Percentiles rank a stretch among this genome's conserved stretches.
These are phyloP conservation scores for Ustilago sp. DNA, from an alignment of 1,284 basidiomycete genomes.

Conservation along the genomic window DNA sequence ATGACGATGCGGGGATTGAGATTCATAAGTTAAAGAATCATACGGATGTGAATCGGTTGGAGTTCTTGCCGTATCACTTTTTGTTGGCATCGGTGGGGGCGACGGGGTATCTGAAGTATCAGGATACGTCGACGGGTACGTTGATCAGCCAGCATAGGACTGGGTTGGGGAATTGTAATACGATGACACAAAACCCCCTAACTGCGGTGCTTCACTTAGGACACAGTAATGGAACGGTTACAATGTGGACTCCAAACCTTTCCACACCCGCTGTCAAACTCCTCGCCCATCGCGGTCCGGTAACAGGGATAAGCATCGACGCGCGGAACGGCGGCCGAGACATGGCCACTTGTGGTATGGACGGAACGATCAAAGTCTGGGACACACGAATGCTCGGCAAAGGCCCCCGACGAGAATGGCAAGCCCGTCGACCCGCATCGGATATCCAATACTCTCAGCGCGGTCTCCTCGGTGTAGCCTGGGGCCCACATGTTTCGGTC, in stretches of 20 bases:
- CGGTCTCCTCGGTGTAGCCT: conserved; percentile 84
- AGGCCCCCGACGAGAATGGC: conserved; percentile 81
- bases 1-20: conserved; percentile 90
- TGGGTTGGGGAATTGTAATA: conserved; percentile 78
- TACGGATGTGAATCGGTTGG: conserved; percentile 88
- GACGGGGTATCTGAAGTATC: conserved; percentile 91
- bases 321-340: conserved; percentile 81
- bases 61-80: conserved; percentile 97
- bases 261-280: conserved; percentile 90
- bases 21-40: conserved; percentile 81
- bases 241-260: conserved; percentile 95
- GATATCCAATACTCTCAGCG: conserved; percentile 74
- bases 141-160: conserved; percentile 85
- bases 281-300: conserved; percentile 89
- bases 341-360: conserved; percentile 88
- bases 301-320: conserved; percentile 84
- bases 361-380: conserved; percentile 92
- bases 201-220: conserved; percentile 95
- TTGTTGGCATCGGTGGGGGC: conserved; percentile 87
- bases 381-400: conserved; percentile 95
- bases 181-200: conserved; percentile 88
- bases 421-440: conserved; percentile 73
- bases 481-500: conserved; percentile 83
- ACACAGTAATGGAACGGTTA: conserved; percentile 82
- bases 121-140: conserved; percentile 93